These are phyloP conservation scores for Pseudopyricularia cyperi DNA, from an alignment of 2,329 filamentous ascomycete species.

Conservation along the genomic window DNA sequence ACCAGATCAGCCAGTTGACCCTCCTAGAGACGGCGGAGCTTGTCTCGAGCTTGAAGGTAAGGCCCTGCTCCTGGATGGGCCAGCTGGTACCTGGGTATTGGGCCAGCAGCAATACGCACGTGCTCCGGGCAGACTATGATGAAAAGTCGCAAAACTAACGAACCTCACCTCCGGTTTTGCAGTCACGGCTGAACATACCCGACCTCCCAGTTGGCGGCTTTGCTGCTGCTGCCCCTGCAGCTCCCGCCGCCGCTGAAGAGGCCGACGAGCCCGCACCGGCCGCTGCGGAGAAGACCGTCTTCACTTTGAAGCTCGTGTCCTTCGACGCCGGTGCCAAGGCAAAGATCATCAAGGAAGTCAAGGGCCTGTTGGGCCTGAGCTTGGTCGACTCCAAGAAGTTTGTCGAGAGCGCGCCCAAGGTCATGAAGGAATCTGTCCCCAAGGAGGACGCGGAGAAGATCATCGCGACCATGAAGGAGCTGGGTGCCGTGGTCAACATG, in stretches of 20 bases:
- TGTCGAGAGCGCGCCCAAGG: conserved; percentile 93
- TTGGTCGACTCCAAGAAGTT: conserved; percentile 99
- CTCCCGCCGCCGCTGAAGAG: conserved; percentile 58
- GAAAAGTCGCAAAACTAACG: background rate
- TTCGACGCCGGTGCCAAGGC: conserved; percentile 86
- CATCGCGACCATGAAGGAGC: conserved; percentile 77
- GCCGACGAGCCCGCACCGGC: conserved; percentile 80
- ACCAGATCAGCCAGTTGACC: conserved; percentile 97
- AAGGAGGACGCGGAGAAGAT: conserved; percentile 99
- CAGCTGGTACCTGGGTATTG: background rate
- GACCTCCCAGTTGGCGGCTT: conserved; percentile 93
- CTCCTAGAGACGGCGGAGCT: conserved; percentile 94
- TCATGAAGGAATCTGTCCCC: conserved; percentile 96
- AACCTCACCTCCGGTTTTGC: conserved; percentile 1
- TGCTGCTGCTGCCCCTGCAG: conserved; percentile 46
- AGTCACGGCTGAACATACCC: conserved; percentile 94
- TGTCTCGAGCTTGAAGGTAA: conserved; percentile 87
- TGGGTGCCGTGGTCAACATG: conserved; percentile 83
- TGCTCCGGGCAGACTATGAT: background rate
- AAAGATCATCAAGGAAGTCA: conserved; percentile 99
- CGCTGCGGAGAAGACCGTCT: conserved; percentile 91
- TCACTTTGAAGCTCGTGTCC: conserved; percentile 85
- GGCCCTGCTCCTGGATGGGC: background rate
- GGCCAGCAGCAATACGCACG: background rate
- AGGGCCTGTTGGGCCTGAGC: conserved; percentile 84